Evolutionary conservation across 306 rosid genomes (phyloP), one percentile per base, ranked within the genome.

Genomic region (Gleditsia sinensis): DNA sequence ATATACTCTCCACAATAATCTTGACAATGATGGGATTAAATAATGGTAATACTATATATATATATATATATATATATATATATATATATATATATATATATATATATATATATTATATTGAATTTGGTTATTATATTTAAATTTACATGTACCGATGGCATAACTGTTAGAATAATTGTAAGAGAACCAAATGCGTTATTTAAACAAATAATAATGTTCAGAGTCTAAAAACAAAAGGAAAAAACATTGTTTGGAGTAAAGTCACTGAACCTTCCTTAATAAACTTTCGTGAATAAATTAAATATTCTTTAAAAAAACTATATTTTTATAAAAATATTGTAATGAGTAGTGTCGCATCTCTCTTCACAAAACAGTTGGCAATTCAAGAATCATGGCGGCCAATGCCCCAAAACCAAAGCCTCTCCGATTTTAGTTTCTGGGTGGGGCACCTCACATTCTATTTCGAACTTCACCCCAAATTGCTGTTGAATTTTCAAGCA

Each of bases 401-500:
- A 66, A 28, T 33, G 48, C 40, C 23, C 59, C 24, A 5, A 56
- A 65, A 7, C 25, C 36, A 4, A 5, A 32, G 8, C 64, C 57
- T 33, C 32, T 63, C 24, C 25, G 36, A 70, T 63, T 56, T 14
- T 27, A 64, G 19, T 59, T 63, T 33, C 27, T 33, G 43, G 45
- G 34, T 6, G 5, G 23, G 19, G 40, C 28, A 28, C 49, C 49
- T 69, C 50, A 7, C 34, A 69, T 58, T 45, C 14, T 5, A 5
- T 30, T 12, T 48, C 71, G 0, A 56, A 25, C 12, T 61, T 59
- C 16, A 39, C 62, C 3, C 45, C 77, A 9, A 53, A 7, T 51
- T 75, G 11, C 24, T 30, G 0, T 75, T 62, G 54, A 61, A 69
- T 62, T 80, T 37, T 69, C 80, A 59, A 14, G 75, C 40, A 55